These are phyloP conservation scores for Mucor ambiguus DNA, from an alignment of 371 early-diverging fungal species.

Conservation along the genomic window DNA sequence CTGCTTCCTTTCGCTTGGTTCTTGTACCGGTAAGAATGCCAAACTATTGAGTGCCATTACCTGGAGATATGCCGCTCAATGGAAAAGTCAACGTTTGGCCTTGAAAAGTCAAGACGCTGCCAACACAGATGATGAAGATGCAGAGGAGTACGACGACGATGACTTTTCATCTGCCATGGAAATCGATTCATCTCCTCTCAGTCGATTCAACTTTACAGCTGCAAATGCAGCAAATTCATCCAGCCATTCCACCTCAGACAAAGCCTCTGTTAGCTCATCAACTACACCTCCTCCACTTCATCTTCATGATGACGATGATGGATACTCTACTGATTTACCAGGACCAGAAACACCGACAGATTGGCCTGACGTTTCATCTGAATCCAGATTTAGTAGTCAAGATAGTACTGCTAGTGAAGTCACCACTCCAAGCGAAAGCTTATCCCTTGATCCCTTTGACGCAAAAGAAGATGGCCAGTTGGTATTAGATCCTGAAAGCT, in stretches of 20 bases:
- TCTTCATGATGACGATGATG: slow-evolving; percentile 10
- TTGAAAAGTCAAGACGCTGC: slow-evolving; percentile 6
- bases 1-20: slow-evolving; percentile 33
- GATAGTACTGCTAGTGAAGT: slow-evolving; percentile 36
- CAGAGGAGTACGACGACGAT: slow-evolving; percentile 15
- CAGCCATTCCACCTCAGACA: background rate
- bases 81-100: slow-evolving; percentile 34
- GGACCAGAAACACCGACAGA: slow-evolving; percentile 18
- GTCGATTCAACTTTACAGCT: slow-evolving; percentile 1
- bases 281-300: slow-evolving; percentile 1
- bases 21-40: slow-evolving; percentile 3
- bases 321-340: slow-evolving; percentile 13
- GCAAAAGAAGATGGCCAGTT: slow-evolving; percentile 6
- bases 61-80: slow-evolving; percentile 45
- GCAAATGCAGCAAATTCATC: background rate
- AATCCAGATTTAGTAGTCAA: slow-evolving; percentile 16
- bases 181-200: background rate
- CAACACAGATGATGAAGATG: slow-evolving; percentile 31
- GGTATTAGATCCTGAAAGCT: slow-evolving; percentile 25
- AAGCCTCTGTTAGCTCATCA: background rate
- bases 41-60: slow-evolving; percentile 27
- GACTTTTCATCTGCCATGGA: slow-evolving; percentile 8
- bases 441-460: slow-evolving; percentile 19
- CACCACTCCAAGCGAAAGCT: slow-evolving; percentile 33
- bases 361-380: slow-evolving; percentile 25